Percentiles rank a stretch among this genome's conserved stretches.
Evolutionary conservation across 177 flowering plant species (phyloP).

Genomic region (Vitis hybrid): DNA sequence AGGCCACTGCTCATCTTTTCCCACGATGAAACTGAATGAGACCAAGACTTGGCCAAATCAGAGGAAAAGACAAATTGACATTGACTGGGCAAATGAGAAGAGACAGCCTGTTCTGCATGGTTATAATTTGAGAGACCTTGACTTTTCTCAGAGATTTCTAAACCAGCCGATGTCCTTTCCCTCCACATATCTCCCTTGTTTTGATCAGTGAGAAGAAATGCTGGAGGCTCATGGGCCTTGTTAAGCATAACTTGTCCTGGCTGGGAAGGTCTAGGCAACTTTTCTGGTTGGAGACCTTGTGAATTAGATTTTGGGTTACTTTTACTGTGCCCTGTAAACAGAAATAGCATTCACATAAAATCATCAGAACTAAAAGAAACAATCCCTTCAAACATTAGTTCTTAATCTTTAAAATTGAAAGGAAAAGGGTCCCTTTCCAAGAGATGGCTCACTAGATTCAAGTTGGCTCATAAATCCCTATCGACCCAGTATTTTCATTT

Average conservation of each 20-base stretch:
- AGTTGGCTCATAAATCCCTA: not conserved
- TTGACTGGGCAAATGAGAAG: constrained; percentile 24
- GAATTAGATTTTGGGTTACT: constrained; percentile 21
- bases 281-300: constrained; percentile 29
- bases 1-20: constrained; percentile 30
- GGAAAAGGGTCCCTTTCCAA: not conserved
- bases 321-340: constrained; percentile 37
- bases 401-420: not conserved
- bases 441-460: not conserved
- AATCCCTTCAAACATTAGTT: not conserved
- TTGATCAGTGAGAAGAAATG: constrained; percentile 24
- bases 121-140: constrained; percentile 24
- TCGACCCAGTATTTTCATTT: not conserved
- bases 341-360: constrained; percentile 6
- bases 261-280: constrained; percentile 26
- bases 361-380: constrained; percentile 5
- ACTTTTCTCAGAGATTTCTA: constrained; percentile 25
- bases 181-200: constrained; percentile 27
- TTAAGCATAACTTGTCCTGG: constrained; percentile 18
- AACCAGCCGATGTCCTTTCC: constrained; percentile 18
- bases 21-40: constrained; percentile 36
- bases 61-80: constrained; percentile 20
- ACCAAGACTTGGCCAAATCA: constrained; percentile 31
- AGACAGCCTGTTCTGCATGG: constrained; percentile 20
- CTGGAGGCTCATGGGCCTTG: constrained; percentile 23